Evolutionary conservation across 805 yeast species (phyloP), one percentile per base, ranked within the genome.

Genomic region (Candida quercuum): DNA sequence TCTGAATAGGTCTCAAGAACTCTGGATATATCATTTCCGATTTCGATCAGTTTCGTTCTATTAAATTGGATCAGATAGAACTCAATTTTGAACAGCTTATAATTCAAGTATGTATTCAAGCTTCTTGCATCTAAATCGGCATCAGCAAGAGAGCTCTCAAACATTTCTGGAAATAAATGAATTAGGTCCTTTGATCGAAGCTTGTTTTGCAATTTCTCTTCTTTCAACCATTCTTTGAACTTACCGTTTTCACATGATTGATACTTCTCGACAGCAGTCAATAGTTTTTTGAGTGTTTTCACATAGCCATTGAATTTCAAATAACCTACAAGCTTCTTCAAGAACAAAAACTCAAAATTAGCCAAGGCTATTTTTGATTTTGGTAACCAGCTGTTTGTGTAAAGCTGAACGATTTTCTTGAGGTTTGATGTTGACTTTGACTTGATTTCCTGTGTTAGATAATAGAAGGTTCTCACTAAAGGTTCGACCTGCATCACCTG

Each of bases 401-500:
- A 65, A n/a, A 50, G 41, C 10, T 51, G 46, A 1, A 61, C 36
- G 15, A 67, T 57, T 32, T 57, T 55, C 1, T 41, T 42, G 11
- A 67, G 42, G 35, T 65, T 64, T 3, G 36, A 18, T 11, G 56
- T 53, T 4, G 61, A 51, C 30, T 56, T 58, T 11, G 58, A 43
- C 20, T 49, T 57, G 46, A 58, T 52, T 40, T 66, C 71, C 11
- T 55, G 33, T 13, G 60, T 51, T 8, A 67, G 43, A 21, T 54
- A 57, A 42, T 60, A 66, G 13, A 52, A 52, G 4, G 61, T 39
- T 41, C 55, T 63, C 2, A 67, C 51, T 30, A 66, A 47, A 0
- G 51, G 37, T 30, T 59, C 64, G 17, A 57, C 54, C 8, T 24
- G 21, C 3, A 12, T 14, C 5, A 26, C 29, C 37, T 3, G 52